phyloP scores from a whole-genome alignment of 495 filamentous ascomycete genomes.

The Staphylotrichum longicolle region DNA sequence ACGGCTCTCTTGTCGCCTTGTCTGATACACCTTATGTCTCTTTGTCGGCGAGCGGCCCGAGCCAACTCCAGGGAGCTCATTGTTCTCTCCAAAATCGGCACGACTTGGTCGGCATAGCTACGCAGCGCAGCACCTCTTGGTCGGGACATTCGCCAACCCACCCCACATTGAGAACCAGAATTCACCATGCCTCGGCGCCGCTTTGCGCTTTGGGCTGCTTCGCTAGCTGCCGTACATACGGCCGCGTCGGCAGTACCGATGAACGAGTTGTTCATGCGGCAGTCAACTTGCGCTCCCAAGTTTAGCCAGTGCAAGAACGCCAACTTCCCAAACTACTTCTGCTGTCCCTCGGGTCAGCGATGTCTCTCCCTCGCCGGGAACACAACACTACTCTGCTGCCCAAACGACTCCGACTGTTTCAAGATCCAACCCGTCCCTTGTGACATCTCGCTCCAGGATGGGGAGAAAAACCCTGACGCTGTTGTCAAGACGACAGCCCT shows the following conservation, averaged over 20 bases:
- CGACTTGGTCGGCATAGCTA: background rate
- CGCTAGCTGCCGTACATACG: constrained; percentile 34
- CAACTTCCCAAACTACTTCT: constrained; percentile 68
- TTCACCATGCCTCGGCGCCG: constrained; percentile 23
- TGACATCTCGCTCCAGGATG: constrained; percentile 64
- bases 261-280: constrained; percentile 36
- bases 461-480: constrained; percentile 56
- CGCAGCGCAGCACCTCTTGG: background rate
- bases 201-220: constrained; percentile 26
- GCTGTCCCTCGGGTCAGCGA: constrained; percentile 61
- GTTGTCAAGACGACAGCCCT: constrained; percentile 69
- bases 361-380: constrained; percentile 65
- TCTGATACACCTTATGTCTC: constrained; percentile 1
- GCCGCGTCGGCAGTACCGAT: constrained; percentile 34
- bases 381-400: constrained; percentile 78
- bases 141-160: background rate
- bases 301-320: constrained; percentile 50
- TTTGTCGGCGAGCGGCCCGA: constrained; percentile 4
- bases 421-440: constrained; percentile 70
- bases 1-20: background rate
- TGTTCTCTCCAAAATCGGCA: background rate
- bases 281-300: constrained; percentile 32
- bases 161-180: background rate
- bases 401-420: constrained; percentile 57
- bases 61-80: constrained; percentile 7